phyloP scores from a whole-genome alignment of 345 rosid species.

The Citrus glauca region DNA sequence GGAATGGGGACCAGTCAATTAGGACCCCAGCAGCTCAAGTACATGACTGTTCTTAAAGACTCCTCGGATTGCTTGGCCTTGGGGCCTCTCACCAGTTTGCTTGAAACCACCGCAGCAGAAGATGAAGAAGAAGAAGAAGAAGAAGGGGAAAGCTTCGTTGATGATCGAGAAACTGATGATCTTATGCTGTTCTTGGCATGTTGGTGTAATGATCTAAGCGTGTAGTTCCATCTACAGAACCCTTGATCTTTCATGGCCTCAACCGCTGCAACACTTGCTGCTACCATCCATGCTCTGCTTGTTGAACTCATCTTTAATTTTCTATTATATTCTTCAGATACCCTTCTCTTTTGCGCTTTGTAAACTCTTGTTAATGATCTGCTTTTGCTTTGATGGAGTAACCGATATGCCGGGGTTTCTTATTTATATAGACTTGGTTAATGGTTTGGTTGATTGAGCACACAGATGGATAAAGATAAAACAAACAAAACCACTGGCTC shows the following conservation, averaged over 20 bases:
- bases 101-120: slow-evolving; percentile 4
- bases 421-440: background rate
- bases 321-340: background rate
- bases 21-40: slow-evolving; percentile 48
- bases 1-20: background rate
- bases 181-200: slow-evolving; percentile 35
- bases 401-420: background rate
- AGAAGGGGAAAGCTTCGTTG: slow-evolving; percentile 40
- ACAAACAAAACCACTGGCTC: background rate
- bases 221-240: slow-evolving; percentile 53
- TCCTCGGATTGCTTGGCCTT: slow-evolving; percentile 33
- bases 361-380: background rate
- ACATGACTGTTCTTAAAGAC: slow-evolving; percentile 49
- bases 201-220: slow-evolving; percentile 36
- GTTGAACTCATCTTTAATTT: slow-evolving; percentile 11
- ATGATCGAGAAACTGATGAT: slow-evolving; percentile 37
- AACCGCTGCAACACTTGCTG: slow-evolving; percentile 50
- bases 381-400: background rate
- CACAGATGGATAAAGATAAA: background rate
- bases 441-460: background rate
- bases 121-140: slow-evolving; percentile 28
- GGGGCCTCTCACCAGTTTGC: background rate
- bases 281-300: slow-evolving; percentile 49
- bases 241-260: slow-evolving; percentile 68
- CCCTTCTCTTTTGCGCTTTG: background rate